These are phyloP conservation scores for Mortierella sp. DNA, from an alignment of 371 early-diverging fungal genomes.

Conservation along the genomic window DNA sequence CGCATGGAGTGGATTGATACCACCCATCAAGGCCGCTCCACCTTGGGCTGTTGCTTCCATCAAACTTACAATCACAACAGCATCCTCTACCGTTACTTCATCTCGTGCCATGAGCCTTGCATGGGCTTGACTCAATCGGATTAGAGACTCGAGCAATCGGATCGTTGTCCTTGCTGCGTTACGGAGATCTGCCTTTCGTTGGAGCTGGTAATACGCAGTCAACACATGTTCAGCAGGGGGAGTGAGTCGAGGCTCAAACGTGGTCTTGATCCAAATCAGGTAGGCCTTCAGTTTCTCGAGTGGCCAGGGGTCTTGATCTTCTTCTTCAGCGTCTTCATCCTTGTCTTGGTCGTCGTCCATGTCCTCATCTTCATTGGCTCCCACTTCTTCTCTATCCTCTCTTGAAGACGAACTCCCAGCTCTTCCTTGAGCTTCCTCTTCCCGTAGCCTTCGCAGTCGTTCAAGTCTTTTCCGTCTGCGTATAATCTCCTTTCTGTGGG, in stretches of 20 bases:
- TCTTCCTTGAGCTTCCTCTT: constrained; percentile 7
- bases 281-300: constrained; percentile 71
- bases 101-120: constrained; percentile 72
- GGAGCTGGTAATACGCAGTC: constrained; percentile 72
- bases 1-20: constrained; percentile 63
- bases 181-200: constrained; percentile 69
- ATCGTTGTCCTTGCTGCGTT: constrained; percentile 81
- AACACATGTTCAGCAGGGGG: constrained; percentile 68
- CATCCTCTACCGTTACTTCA: constrained; percentile 67
- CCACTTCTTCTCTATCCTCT: background rate
- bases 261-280: constrained; percentile 61
- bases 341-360: constrained; percentile 10
- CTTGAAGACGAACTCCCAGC: constrained; percentile 8
- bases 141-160: constrained; percentile 84
- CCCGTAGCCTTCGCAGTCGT: constrained; percentile 8
- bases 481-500: constrained; percentile 20
- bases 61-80: constrained; percentile 67
- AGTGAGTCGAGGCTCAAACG: constrained; percentile 63
- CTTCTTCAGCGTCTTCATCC: constrained; percentile 11
- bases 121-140: constrained; percentile 88
- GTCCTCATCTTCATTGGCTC: constrained; percentile 5
- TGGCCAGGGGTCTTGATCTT: constrained; percentile 52
- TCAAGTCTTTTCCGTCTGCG: constrained; percentile 20
- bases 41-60: constrained; percentile 73
- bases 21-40: constrained; percentile 57